Percentiles rank a stretch among this genome's conserved stretches.
Conservation (phyloP, 495 filamentous ascomycete species). For the Hypoxylon trugodes region DNA sequence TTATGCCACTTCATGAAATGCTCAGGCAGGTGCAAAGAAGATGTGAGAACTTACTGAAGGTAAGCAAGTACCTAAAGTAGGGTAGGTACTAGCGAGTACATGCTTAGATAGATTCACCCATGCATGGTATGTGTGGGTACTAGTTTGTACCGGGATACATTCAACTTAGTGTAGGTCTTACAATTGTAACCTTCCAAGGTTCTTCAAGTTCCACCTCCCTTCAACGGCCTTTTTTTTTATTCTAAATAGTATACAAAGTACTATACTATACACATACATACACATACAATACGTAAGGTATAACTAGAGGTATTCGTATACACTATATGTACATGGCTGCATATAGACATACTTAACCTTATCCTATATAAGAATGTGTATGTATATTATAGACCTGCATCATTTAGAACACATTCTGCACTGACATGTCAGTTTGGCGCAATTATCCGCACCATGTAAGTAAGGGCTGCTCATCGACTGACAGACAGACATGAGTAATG, state of each 20-base stretch:
- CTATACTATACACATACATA: background rate
- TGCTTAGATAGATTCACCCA: too few relatives aligned
- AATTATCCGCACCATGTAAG: constrained; percentile 30
- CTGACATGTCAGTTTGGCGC: constrained; percentile 12
- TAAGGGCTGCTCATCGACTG: constrained; percentile 11
- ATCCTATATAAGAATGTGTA: too few relatives aligned
- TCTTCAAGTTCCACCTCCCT: background rate
- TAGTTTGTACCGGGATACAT: constrained; percentile 5
- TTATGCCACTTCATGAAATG: too few relatives aligned
- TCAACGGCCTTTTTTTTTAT: background rate
- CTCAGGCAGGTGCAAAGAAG: background rate
- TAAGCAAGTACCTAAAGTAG: constrained; percentile 7
- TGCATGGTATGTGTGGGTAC: constrained; percentile 14
- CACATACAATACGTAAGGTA: background rate
- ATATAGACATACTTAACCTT: too few relatives aligned
- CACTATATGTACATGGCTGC: too few relatives aligned
- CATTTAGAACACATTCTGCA: background rate
- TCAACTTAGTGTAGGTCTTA: constrained; percentile 2
- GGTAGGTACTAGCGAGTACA: constrained; percentile 14
- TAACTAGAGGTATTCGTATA: too few relatives aligned
- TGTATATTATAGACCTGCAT: background rate
- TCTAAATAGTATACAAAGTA: background rate
- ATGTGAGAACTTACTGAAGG: too few relatives aligned
- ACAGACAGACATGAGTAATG: constrained; percentile 26
- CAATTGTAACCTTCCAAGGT: background rate